Percentiles rank a stretch among this genome's conserved stretches.
phyloP scores from a whole-genome alignment of 2,329 filamentous ascomycete genomes.

The Onygenales sp. region DNA sequence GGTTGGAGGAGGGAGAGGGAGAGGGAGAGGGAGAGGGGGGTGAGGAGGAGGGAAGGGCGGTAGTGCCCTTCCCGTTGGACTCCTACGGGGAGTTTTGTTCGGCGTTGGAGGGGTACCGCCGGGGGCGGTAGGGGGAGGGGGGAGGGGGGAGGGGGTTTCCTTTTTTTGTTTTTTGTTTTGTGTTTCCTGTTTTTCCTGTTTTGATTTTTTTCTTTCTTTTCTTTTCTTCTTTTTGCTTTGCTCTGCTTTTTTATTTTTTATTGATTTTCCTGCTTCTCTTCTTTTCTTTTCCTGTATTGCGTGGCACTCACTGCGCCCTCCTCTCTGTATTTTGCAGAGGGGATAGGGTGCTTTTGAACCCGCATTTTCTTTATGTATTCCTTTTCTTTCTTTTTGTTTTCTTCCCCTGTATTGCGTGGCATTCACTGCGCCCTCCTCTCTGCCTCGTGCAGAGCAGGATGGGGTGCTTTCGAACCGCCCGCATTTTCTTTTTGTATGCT shows the following conservation, averaged over 20 bases:
- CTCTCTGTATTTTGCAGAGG: too few species aligned
- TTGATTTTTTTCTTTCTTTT: conserved; percentile 3
- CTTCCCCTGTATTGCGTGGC: not conserved
- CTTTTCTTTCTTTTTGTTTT: not conserved
- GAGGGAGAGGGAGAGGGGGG: not conserved
- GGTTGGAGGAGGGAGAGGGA: not conserved
- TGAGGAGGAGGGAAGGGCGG: not conserved
- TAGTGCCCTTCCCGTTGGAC: not conserved
- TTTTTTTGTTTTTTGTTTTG: conserved; percentile 5
- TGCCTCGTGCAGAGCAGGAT: not conserved
- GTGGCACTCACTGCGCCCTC: too few species aligned
- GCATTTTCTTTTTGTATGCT: not conserved
- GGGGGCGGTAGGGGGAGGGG: not conserved
- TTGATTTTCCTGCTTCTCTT: not conserved
- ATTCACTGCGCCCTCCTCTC: not conserved
- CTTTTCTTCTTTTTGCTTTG: not conserved
- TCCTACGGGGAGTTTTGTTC: conserved; percentile 1
- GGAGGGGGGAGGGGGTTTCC: not conserved
- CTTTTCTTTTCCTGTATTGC: not conserved
- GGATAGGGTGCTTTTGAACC: too few species aligned
- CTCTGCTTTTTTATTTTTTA: not conserved
- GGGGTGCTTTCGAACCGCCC: not conserved
- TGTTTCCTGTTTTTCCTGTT: conserved; percentile 2
- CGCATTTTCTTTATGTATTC: not conserved
- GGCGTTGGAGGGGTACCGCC: not conserved